These are phyloP conservation scores for Vishniacozyma victoriae DNA, from an alignment of 768 basidiomycete genomes.

Conservation along the genomic window DNA sequence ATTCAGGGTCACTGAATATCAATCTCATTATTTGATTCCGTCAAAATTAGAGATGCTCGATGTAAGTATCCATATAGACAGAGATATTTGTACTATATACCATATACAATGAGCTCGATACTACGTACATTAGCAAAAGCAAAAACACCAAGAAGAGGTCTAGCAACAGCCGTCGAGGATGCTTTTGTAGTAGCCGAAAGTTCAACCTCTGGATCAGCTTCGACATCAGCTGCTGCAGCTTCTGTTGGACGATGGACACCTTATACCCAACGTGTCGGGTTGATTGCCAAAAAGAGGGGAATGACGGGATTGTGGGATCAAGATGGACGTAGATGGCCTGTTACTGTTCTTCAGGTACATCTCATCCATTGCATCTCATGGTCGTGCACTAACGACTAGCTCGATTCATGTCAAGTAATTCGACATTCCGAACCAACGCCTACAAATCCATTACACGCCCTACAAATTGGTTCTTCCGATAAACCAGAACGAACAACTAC, in stretches of 20 bases:
- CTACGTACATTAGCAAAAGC: slow-evolving; percentile 3
- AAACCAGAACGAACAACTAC: slow-evolving; percentile 65
- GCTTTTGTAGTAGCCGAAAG: slow-evolving; percentile 3
- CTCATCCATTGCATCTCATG: background rate
- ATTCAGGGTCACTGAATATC: no score
- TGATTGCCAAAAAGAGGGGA: slow-evolving; percentile 90
- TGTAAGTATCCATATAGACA: no score
- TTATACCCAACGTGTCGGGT: slow-evolving; percentile 76
- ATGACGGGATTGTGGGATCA: slow-evolving; percentile 93
- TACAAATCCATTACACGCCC: slow-evolving; percentile 64
- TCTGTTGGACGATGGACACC: slow-evolving; percentile 68
- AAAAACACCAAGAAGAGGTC: slow-evolving; percentile 5
- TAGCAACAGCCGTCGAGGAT: slow-evolving; percentile 21
- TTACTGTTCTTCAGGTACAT: slow-evolving; percentile 86
- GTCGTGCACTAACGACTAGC: slow-evolving; percentile 29
- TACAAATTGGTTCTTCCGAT: slow-evolving; percentile 84
- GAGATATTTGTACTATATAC: no score
- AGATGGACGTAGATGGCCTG: slow-evolving; percentile 77
- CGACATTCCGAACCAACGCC: slow-evolving; percentile 31
- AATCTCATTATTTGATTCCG: no score
- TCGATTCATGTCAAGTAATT: slow-evolving; percentile 48
- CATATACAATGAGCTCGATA: slow-evolving; percentile 13
- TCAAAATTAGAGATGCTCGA: no score
- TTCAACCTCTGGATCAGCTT: slow-evolving; percentile 3
- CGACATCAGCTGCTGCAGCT: background rate